Evolutionary conservation across 2,329 filamentous ascomycete species (phyloP).

Genomic region (Spiromastix sp.): DNA sequence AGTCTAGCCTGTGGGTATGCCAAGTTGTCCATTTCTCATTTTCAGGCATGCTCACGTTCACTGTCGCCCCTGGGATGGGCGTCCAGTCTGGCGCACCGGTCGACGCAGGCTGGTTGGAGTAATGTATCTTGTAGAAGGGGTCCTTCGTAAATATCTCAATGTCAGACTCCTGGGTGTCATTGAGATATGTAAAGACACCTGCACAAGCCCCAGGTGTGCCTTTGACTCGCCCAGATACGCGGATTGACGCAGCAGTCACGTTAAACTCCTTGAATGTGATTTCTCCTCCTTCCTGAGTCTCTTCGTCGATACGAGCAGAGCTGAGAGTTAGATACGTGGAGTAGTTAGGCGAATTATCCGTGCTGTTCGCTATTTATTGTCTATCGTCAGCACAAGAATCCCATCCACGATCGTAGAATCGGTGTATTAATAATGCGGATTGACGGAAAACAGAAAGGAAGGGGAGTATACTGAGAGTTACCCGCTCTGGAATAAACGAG

Average conservation of each 20-base stretch:
- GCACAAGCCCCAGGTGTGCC: not conserved
- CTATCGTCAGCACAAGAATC: too few species aligned
- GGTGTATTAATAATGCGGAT: too few species aligned
- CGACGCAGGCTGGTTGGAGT: not conserved
- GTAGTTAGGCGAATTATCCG: not conserved
- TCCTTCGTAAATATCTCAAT: not conserved
- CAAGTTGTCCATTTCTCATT: not conserved
- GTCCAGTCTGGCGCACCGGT: not conserved
- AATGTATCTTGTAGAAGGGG: not conserved
- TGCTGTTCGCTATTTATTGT: not conserved
- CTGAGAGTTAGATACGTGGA: not conserved
- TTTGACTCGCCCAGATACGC: not conserved
- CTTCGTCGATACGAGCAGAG: not conserved
- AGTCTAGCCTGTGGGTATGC: not conserved
- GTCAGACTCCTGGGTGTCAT: not conserved
- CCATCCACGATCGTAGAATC: too few species aligned
- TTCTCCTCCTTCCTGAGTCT: not conserved
- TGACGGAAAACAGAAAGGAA: not conserved
- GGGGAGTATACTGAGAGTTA: not conserved
- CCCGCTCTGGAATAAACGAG: not conserved
- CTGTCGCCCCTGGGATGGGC: not conserved
- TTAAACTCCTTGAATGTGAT: not conserved
- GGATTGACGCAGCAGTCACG: not conserved
- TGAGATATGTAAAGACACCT: not conserved
- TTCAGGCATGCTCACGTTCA: not conserved